Evolutionary conservation across 106 monocot genomes (phyloP).

Genomic region (Dactylorhiza incarnata): DNA sequence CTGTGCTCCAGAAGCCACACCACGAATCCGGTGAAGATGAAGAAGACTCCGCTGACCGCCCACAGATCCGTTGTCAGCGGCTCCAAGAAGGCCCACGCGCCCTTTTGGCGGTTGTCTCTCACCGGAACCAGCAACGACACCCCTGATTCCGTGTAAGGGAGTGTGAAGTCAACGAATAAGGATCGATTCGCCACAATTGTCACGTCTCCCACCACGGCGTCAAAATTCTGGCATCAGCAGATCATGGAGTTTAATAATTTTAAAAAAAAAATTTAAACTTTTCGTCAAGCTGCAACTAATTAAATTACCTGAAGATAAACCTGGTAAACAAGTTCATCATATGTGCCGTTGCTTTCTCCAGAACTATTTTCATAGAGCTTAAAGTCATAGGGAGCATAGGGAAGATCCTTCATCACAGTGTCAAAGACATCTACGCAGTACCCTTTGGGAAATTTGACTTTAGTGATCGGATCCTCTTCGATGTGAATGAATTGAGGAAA

Average conservation of each 20-base stretch:
- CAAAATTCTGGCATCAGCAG: constrained; percentile 33
- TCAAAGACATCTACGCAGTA: constrained; percentile 58
- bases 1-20: constrained; percentile 22
- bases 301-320: constrained; percentile 63
- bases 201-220: constrained; percentile 48
- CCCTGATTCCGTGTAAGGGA: constrained; percentile 42
- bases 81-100: constrained; percentile 35
- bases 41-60: constrained; percentile 28
- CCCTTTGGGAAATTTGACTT: constrained; percentile 8
- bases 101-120: constrained; percentile 19
- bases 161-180: constrained; percentile 40
- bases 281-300: too few species aligned
- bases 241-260: too few species aligned
- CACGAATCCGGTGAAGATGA: constrained; percentile 25
- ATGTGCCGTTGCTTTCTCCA: constrained; percentile 43
- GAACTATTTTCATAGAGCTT: constrained; percentile 9
- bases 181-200: constrained; percentile 55
- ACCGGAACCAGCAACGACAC: constrained; percentile 49
- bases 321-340: constrained; percentile 67
- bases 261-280: too few species aligned
- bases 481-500: constrained; percentile 26
- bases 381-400: constrained; percentile 39
- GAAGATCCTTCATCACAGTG: constrained; percentile 30
- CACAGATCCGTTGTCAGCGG: constrained; percentile 36
- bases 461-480: neutral